Base-by-base conservation (phyloP, 2,329 filamentous ascomycete species). In the Grosmannia serpens region DNA sequence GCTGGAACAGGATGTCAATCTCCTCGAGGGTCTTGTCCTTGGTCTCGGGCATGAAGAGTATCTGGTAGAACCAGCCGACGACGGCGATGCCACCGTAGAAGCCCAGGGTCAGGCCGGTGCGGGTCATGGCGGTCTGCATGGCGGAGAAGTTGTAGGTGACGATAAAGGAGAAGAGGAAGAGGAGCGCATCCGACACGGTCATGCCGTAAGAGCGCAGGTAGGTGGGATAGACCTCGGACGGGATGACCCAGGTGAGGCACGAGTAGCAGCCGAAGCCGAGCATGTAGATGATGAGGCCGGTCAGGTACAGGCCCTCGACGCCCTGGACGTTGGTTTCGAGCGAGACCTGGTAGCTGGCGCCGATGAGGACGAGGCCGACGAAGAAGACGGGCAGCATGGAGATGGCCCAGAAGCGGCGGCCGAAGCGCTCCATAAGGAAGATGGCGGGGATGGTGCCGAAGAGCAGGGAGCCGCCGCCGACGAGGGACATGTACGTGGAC, bases 41-140 rank as follows among this genome's bases (percentile, higher is more conserved):
- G 4, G 85, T 88, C 74, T 88, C 85, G 0, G 84, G 85, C 86
- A 89, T 89, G 71, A 88, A 89, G 55, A 88, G 68, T 53, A 88
- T 74, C 71, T 89, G 86, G 69, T 88, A 89, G 64, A 87, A 73
- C 79, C 84, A 87, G 15, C 85, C 86, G 0, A 89, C 11, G 0
- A 86, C 77, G 0, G 86, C 86, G 57, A 89, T 88, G 20, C 86
- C 86, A 5, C 86, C 86, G 68, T 88, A 89, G 71, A 89, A 89
- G 3, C 86, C 86, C 0, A 89, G 76, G 0, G 81, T 76, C 0
- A 89, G 74, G 11, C 86, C 86, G 1, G 84, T 87, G 38, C 72
- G 75, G 9, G 77, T 80, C 79, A 89, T 86, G n/a, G 81, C 79
- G 0, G 78, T 68, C 69, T 86, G 81, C 86, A 89, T 89, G 11